These are phyloP conservation scores for Protomyces arabidopsidicola DNA, from an alignment of 1,139 yeast genomes.

Conservation along the genomic window DNA sequence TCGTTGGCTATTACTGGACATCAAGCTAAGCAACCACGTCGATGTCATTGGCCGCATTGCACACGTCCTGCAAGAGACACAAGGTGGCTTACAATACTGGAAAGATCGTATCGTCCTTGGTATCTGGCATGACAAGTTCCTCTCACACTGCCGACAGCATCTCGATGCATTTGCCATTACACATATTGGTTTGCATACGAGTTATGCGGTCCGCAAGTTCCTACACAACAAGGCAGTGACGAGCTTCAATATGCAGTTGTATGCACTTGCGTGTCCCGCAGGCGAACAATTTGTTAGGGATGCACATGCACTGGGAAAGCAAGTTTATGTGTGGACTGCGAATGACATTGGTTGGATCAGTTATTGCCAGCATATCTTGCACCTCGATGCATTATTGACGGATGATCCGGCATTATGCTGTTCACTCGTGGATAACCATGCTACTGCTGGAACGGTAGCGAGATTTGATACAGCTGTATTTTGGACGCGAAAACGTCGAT, in stretches of 20 bases:
- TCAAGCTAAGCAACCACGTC: constrained; percentile 66
- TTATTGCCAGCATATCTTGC: constrained; percentile 45
- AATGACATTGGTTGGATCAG: constrained; percentile 48
- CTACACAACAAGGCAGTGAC: constrained; percentile 40
- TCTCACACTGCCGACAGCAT: constrained; percentile 49
- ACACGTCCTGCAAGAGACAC: constrained; percentile 47
- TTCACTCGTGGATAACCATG: background rate
- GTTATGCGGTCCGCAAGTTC: constrained; percentile 28
- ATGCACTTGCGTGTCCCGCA: constrained; percentile 44
- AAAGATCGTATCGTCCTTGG: constrained; percentile 65
- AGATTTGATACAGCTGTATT: background rate
- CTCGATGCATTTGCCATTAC: constrained; percentile 15
- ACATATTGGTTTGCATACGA: constrained; percentile 30
- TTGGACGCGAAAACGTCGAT: background rate
- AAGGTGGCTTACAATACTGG: constrained; percentile 61
- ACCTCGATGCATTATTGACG: constrained; percentile 59
- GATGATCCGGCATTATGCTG: constrained; percentile 48
- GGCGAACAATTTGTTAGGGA: constrained; percentile 43
- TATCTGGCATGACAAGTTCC: constrained; percentile 68
- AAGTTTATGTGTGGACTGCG: constrained; percentile 77
- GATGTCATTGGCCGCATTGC: constrained; percentile 53
- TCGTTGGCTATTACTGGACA: constrained; percentile 67
- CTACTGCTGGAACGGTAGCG: background rate
- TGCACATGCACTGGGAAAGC: constrained; percentile 46
- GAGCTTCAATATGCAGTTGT: constrained; percentile 46